Base-by-base conservation (phyloP, 2,329 filamentous ascomycete species). In the Xylaria arbuscula region DNA sequence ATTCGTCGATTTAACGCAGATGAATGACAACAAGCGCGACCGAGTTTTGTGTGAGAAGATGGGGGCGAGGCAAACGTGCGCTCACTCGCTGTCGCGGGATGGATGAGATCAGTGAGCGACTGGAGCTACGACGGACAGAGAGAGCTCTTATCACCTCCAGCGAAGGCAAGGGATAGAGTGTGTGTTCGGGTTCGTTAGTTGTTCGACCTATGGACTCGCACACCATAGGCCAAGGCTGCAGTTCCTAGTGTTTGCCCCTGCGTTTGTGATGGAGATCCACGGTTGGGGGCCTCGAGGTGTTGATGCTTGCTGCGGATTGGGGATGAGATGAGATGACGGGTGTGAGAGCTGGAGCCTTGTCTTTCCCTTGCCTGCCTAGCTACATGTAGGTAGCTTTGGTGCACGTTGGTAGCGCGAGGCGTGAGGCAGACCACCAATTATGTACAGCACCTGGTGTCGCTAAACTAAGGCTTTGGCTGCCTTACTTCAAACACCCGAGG, bases 291-390 rank as follows among this genome's bases (percentile, higher is more conserved):
- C 32, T 11, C 34, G n/a, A 53, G 51, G 34, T 56, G 54, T 1
- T 56, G 54, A 56, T 57, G 38, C 6, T 40, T 45, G 15, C 17
- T 40, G 34, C 6, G 6, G 5, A 36, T 11, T 40, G 38, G 8
- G 11, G 38, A 40, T 40, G 42, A 45, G 54, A 19, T 67, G 32
- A 67, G 54, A 19, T 51, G 47, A 58, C 40, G 28, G 19, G 24
- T 53, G 32, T 32, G 62, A 51, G 47, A 45, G 51, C 51, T 22
- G 28, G 66, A 62, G 59, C 59, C 59, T 53, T 50, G 54, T 62
- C 34, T 53, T 40, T 50, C 36, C 47, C 24, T 24, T 38, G 1
- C 40, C n/a, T 40, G 8, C 8, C 22, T 28, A 28, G 28, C 28
- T 17, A 28, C 8, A 56, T 5, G 17, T 55, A 36, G 24, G 28